These are phyloP conservation scores for Penicillium canariense DNA, from an alignment of 495 filamentous ascomycete genomes.

Conservation along the genomic window DNA sequence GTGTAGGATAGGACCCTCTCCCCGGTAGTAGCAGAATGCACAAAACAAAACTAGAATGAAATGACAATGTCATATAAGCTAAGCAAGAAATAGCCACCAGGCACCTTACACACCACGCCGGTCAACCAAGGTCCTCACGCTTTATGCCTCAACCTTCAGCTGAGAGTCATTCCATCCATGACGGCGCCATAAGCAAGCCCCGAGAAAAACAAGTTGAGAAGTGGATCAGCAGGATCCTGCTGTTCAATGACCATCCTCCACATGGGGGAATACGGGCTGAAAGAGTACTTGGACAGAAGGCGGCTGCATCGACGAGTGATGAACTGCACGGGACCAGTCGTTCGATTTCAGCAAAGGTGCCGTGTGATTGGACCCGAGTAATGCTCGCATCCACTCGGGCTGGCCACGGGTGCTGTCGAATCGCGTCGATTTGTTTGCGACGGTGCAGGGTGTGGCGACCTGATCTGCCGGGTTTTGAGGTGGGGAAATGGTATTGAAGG, in stretches of 20 bases:
- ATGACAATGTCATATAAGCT: not conserved
- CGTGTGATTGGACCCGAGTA: slow-evolving; percentile 11
- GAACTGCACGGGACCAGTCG: not conserved
- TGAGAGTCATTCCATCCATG: not conserved
- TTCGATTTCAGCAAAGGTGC: not conserved
- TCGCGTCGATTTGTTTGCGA: not conserved
- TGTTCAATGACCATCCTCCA: not conserved
- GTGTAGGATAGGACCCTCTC: not conserved
- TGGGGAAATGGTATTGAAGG: not conserved
- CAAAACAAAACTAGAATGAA: not conserved
- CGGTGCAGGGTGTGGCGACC: not conserved
- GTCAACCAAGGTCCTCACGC: not conserved
- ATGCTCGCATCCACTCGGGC: not conserved
- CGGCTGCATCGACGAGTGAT: slow-evolving; percentile 1
- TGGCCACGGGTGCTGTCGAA: not conserved
- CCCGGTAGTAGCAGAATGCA: not conserved
- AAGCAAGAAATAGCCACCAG: not conserved
- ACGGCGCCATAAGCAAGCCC: not conserved
- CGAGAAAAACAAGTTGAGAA: not conserved
- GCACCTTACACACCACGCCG: not conserved
- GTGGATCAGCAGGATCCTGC: slow-evolving; percentile 2
- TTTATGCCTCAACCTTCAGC: not conserved
- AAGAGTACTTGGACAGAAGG: not conserved
- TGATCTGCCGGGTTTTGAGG: not conserved
- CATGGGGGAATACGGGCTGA: not conserved